A percentile compares a stretch with the other conserved stretches of the same genome.
These are phyloP conservation scores for Gossypium mustelinum DNA, from an alignment of 345 rosid genomes.

Conservation along the genomic window DNA sequence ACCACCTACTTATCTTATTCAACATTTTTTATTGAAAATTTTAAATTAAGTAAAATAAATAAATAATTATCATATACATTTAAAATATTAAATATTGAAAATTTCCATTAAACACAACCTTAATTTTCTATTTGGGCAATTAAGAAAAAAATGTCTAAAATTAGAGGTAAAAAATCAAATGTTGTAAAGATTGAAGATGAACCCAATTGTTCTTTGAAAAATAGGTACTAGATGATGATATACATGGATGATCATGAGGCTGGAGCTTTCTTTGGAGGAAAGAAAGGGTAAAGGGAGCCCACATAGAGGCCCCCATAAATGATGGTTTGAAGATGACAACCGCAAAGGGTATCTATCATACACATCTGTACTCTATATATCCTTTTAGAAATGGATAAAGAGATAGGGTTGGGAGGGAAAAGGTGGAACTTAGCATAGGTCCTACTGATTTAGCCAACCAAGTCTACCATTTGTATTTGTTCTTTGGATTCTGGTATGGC, in stretches of 20 bases:
- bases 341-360: neutral
- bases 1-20: no score
- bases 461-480: neutral
- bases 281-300: neutral
- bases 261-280: neutral
- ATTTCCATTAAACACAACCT: no score
- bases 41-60: no score
- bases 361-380: neutral
- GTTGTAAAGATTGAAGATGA: neutral
- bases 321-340: neutral
- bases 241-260: neutral
- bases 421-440: neutral
- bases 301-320: neutral
- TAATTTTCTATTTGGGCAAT: no score
- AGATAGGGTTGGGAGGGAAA: neutral
- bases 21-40: no score
- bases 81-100: no score
- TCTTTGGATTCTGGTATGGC: neutral
- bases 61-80: no score
- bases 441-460: neutral
- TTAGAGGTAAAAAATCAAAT: no score
- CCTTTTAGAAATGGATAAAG: neutral
- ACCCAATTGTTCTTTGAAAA: neutral
- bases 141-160: no score
- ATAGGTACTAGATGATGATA: no score